Percentiles rank a stretch among this genome's conserved stretches.
Evolutionary conservation across 345 rosid genomes (phyloP).

Genomic region (Arabidopsis thaliana): DNA sequence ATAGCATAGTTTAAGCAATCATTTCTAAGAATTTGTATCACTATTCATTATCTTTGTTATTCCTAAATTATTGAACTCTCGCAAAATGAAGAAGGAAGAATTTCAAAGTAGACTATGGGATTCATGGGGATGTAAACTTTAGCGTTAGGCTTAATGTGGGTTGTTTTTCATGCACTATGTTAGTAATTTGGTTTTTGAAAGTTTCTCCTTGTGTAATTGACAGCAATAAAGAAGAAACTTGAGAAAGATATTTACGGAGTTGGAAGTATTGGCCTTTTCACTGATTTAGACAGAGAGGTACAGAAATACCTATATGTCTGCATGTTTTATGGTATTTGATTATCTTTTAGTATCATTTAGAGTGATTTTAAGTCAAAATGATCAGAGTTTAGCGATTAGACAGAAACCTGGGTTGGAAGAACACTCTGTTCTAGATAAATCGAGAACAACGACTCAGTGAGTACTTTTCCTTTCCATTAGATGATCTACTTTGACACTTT

Average conservation of each 20-base stretch:
- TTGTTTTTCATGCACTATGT: not conserved
- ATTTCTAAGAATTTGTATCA: not conserved
- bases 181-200: conserved; percentile 24
- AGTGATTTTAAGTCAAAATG: conserved; percentile 6
- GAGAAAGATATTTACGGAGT: conserved; percentile 82
- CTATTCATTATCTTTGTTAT: not conserved
- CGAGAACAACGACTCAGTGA: conserved; percentile 70
- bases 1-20: conserved; percentile 8
- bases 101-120: not conserved
- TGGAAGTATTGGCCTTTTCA: conserved; percentile 66
- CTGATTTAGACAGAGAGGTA: conserved; percentile 73
- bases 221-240: conserved; percentile 83
- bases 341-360: conserved; percentile 5
- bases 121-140: conserved; percentile 10
- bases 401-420: conserved; percentile 76
- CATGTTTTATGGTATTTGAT: conserved; percentile 18
- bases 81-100: conserved; percentile 1
- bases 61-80: conserved; percentile 1
- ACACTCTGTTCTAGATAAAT: conserved; percentile 73
- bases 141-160: conserved; percentile 22
- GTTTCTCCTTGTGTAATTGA: conserved; percentile 34
- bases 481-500: conserved; percentile 5
- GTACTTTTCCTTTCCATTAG: conserved; percentile 15
- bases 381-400: conserved; percentile 70
- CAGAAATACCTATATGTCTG: conserved; percentile 18